Evolutionary conservation across 2,329 filamentous ascomycete genomes (phyloP).

Genomic region (Talaromyces sp.): DNA sequence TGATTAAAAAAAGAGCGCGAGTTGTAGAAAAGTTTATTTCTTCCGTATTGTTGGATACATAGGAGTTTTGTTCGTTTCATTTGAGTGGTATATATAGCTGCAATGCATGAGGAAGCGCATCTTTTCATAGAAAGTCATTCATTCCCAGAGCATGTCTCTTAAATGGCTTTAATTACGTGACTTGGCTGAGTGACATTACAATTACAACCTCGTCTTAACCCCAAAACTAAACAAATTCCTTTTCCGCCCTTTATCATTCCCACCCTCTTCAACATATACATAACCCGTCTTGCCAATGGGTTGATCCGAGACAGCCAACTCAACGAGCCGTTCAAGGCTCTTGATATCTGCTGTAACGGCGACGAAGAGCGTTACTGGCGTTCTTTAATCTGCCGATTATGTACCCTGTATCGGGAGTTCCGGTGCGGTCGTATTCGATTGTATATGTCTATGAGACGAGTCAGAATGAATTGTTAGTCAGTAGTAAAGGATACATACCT

Average conservation of each 20-base stretch:
- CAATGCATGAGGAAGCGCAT: slow-evolving; percentile 8
- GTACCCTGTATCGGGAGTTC: slow-evolving; percentile 49
- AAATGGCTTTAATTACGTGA: no score
- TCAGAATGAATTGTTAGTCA: neutral
- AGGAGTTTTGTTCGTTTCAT: neutral
- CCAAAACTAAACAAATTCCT: slow-evolving; percentile 17
- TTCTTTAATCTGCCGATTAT: slow-evolving; percentile 55
- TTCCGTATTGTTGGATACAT: neutral
- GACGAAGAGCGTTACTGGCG: slow-evolving; percentile 50
- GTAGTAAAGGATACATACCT: slow-evolving; percentile 44
- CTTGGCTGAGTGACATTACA: neutral
- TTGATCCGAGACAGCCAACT: slow-evolving; percentile 11
- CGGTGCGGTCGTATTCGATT: slow-evolving; percentile 56
- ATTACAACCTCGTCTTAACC: slow-evolving; percentile 10
- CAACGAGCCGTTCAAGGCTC: slow-evolving; percentile 1
- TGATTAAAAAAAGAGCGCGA: neutral
- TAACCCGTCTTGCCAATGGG: slow-evolving; percentile 14
- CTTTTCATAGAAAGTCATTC: neutral
- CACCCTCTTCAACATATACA: slow-evolving; percentile 9
- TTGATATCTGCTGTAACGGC: slow-evolving; percentile 47
- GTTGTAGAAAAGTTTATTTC: neutral
- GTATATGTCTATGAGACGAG: slow-evolving; percentile 55
- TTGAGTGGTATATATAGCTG: neutral
- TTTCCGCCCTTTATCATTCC: neutral
- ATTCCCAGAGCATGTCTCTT: no score